Percentiles rank a stretch among this genome's conserved stretches.
Evolutionary conservation across 2,329 filamentous ascomycete species (phyloP).

Genomic region (Ophiosphaerella narmari): DNA sequence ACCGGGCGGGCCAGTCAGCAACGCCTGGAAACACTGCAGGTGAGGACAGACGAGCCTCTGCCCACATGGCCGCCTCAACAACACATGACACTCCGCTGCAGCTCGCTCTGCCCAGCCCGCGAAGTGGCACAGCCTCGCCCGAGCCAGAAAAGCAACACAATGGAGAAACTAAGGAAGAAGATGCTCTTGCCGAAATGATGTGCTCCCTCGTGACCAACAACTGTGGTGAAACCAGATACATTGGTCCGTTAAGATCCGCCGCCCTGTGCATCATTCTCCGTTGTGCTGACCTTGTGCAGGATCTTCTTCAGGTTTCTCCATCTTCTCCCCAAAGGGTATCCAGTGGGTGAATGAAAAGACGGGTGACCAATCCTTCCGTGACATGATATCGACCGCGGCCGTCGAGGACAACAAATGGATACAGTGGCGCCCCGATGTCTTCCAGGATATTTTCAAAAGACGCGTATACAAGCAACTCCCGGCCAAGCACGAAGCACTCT

Average conservation of each 20-base stretch:
- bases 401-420: conserved; percentile 95
- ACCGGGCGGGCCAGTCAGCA: conserved; percentile 46
- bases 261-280: neutral
- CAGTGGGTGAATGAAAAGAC: conserved; percentile 99
- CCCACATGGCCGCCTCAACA: conserved; percentile 34
- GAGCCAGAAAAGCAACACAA: conserved; percentile 50
- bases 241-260: conserved; percentile 63
- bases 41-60: conserved; percentile 40
- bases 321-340: conserved; percentile 97
- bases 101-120: conserved; percentile 55
- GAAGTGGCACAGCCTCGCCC: conserved; percentile 57
- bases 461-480: conserved; percentile 83
- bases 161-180: conserved; percentile 66
- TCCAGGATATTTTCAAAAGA: conserved; percentile 86
- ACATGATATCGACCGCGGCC: conserved; percentile 87
- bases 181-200: conserved; percentile 96
- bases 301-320: conserved; percentile 96
- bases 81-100: conserved; percentile 49
- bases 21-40: conserved; percentile 25
- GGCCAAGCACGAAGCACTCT: conserved; percentile 83
- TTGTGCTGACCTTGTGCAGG: conserved; percentile 57
- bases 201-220: conserved; percentile 96
- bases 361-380: conserved; percentile 90
- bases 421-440: conserved; percentile 98
- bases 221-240: conserved; percentile 91